These are phyloP conservation scores for Linnemannia hyalina DNA, from an alignment of 192 early-diverging fungal genomes.

Conservation along the genomic window DNA sequence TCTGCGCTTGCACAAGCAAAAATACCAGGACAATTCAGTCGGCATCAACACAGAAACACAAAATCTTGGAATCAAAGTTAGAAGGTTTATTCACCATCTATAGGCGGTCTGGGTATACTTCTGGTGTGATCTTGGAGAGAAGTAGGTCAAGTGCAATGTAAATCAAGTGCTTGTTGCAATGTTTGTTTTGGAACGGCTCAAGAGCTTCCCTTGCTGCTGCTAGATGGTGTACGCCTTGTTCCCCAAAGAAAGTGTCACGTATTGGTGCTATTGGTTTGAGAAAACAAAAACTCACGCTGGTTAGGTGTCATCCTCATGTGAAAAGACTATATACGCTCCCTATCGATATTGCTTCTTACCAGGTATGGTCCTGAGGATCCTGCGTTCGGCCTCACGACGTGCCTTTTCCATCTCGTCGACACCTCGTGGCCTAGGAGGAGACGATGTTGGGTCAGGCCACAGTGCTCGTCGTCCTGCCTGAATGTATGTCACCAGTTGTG, in stretches of 20 bases:
- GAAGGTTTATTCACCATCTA: neutral
- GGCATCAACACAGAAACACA: too few relatives aligned
- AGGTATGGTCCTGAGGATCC: conserved; percentile 58
- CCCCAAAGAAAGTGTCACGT: conserved; percentile 43
- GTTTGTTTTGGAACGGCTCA: conserved; percentile 61
- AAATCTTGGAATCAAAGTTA: too few relatives aligned
- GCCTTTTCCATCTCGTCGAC: conserved; percentile 56
- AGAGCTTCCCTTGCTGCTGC: conserved; percentile 52
- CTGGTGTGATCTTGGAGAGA: conserved; percentile 59
- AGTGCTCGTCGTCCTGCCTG: conserved; percentile 60
- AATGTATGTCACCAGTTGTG: conserved; percentile 60
- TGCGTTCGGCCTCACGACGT: conserved; percentile 60
- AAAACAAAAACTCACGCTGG: neutral
- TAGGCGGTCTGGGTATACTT: conserved; percentile 41
- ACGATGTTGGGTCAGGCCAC: conserved; percentile 63
- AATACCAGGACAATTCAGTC: too few relatives aligned
- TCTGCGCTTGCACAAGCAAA: too few relatives aligned
- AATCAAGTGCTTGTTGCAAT: conserved; percentile 66
- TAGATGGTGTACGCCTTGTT: conserved; percentile 50
- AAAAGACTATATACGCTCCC: neutral
- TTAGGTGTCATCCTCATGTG: neutral
- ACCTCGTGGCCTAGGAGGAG: conserved; percentile 52
- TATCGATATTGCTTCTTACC: conserved; percentile 31
- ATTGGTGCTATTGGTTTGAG: conserved; percentile 17
- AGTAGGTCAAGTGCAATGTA: conserved; percentile 62